A percentile compares a stretch with the other conserved stretches of the same genome.
Evolutionary conservation across 768 basidiomycete genomes (phyloP).

Genomic region (Termitomyces sp.): DNA sequence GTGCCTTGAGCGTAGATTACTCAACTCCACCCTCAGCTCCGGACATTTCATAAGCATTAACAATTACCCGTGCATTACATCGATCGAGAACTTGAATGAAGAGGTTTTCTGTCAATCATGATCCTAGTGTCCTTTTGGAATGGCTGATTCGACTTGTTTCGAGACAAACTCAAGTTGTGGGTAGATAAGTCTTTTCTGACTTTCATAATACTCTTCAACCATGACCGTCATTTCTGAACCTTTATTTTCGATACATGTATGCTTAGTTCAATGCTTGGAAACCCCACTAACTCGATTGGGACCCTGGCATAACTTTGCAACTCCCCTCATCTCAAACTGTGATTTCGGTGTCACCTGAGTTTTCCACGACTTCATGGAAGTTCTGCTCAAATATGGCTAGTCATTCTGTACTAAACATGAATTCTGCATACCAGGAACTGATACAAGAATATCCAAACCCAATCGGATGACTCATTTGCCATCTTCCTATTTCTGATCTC

Average conservation of each 20-base stretch:
- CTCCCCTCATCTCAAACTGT: background rate
- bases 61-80: no score
- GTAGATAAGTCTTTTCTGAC: no score
- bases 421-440: background rate
- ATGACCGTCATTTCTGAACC: background rate
- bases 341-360: no score
- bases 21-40: no score
- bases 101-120: no score
- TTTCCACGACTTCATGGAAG: background rate
- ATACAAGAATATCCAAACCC: background rate
- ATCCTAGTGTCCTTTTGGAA: no score
- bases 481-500: background rate
- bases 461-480: background rate
- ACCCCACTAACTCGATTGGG: background rate
- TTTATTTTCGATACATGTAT: background rate
- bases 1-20: background rate
- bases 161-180: no score
- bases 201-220: no score
- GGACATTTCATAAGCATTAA: no score
- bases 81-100: no score
- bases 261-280: background rate
- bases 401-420: background rate
- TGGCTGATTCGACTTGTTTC: no score
- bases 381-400: background rate
- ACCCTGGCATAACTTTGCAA: background rate